A percentile compares a stretch with the other conserved stretches of the same genome.
phyloP scores from a whole-genome alignment of 345 rosid genomes.

The Luvunga scandens region DNA sequence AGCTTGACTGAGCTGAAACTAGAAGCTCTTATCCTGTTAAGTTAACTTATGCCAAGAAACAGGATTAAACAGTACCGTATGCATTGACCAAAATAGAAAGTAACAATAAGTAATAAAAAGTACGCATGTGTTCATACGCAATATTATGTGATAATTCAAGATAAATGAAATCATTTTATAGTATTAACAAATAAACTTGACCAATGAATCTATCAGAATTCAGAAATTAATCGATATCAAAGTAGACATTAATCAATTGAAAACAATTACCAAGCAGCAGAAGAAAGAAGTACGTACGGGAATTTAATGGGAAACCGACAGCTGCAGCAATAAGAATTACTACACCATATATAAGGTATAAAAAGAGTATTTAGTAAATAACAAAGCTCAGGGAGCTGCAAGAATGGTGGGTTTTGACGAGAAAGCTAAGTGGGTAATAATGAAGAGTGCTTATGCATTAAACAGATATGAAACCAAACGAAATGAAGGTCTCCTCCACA shows the following conservation, averaged over 20 bases:
- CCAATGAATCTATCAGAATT: background rate
- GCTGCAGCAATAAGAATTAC: background rate
- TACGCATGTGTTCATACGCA: too few relatives aligned
- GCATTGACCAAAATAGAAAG: background rate
- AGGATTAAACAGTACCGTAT: background rate
- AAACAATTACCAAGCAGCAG: conserved; percentile 29
- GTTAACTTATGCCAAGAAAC: background rate
- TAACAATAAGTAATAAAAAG: background rate
- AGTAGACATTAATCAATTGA: too few relatives aligned
- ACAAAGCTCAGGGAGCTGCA: background rate
- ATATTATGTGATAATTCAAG: background rate
- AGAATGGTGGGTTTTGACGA: background rate
- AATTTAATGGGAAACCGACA: conserved; percentile 14
- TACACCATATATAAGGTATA: background rate
- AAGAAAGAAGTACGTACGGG: background rate
- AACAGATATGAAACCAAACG: background rate
- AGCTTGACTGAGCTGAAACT: conserved; percentile 18
- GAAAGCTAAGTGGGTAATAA: conserved; percentile 8
- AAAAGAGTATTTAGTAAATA: background rate
- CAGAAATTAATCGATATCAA: background rate
- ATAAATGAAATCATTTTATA: background rate
- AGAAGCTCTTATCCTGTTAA: background rate
- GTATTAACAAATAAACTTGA: too few relatives aligned
- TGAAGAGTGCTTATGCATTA: conserved; percentile 14
- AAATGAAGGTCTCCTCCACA: conserved; percentile 19